Evolutionary conservation across 1,139 yeast genomes (phyloP), one percentile per base, ranked within the genome.

Genomic region (Magnusiomyces clavatus): DNA sequence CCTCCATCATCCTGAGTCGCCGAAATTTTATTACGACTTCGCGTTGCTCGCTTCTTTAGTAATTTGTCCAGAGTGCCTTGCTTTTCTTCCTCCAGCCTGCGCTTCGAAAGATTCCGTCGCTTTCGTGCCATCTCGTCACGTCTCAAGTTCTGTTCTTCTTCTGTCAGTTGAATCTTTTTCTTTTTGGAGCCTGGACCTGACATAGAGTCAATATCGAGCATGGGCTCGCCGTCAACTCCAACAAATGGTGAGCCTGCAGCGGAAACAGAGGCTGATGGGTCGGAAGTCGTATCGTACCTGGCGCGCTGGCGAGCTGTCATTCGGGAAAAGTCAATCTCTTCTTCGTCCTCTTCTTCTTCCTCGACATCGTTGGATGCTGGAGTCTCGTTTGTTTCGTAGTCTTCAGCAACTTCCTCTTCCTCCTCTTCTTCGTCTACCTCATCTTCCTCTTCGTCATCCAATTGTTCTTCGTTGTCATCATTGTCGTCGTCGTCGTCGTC

Each of bases 41-140:
- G 65, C 16, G 70, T 65, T 1, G 96, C 96, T 57, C 96, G 76
- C 67, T 92, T 82, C 68, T 87, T 85, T 58, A 92, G 73, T 55
- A 92, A 72, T 64, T 86, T 87, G 66, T 89, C 90, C 58, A 92
- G 75, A 0, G 97, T 90, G 59, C 89, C 97, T 61, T 83, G 80
- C 66, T 92, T 92, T 67, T 92, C 98, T 66, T 88, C 97, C 63
- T 89, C 97, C 42, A 87, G 71, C 57, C 85, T 81, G 69, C 85
- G 83, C 61, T 83, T 90, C 58, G 85, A 83, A 62, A 89, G 77
- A 63, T 92, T 92, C 66, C 86, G 86, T 58, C 98, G 77, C 66
- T 90, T 80, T 60, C 98, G 78, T 0, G 97, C 92, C 62, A 81
- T 83, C 64, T 92, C 98, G 1, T 95, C 90, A 57, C 89, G 82